Percentiles rank a stretch among this genome's conserved stretches.
Evolutionary conservation across 179 eudicot species (phyloP).

Genomic region (Spinacia oleracea): DNA sequence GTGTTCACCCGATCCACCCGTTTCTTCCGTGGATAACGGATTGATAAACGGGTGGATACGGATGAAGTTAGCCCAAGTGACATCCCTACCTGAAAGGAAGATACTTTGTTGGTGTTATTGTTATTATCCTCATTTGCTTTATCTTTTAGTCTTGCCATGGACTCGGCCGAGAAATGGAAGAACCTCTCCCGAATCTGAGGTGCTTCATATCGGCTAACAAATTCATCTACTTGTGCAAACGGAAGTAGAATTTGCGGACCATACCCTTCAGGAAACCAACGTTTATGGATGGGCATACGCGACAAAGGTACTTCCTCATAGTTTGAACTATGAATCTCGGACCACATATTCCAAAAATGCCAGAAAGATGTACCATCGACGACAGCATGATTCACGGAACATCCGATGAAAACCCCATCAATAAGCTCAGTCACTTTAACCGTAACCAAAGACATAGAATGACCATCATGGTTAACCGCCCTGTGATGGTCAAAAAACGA

Average conservation of each 20-base stretch:
- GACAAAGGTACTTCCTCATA: background rate
- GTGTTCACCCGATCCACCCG: no score
- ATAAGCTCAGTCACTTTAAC: slow-evolving; percentile 31
- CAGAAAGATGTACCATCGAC: slow-evolving; percentile 54
- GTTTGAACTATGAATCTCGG: slow-evolving; percentile 31
- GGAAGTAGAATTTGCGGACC: slow-evolving; percentile 16
- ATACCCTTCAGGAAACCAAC: slow-evolving; percentile 30
- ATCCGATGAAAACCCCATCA: slow-evolving; percentile 28
- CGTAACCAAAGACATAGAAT: slow-evolving; percentile 34
- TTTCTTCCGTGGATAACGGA: no score
- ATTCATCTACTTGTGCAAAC: slow-evolving; percentile 23
- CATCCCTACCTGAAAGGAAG: slow-evolving; percentile 35
- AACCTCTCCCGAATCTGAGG: slow-evolving; percentile 22
- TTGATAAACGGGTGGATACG: no score
- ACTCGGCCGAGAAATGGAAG: slow-evolving; percentile 26
- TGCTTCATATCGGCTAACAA: slow-evolving; percentile 19
- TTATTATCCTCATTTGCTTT: slow-evolving; percentile 15
- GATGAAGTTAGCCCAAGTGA: no score
- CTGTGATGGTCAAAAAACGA: slow-evolving; percentile 46
- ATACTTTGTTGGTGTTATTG: slow-evolving; percentile 8
- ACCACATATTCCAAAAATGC: slow-evolving; percentile 44
- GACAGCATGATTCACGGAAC: slow-evolving; percentile 38
- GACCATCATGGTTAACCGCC: slow-evolving; percentile 55
- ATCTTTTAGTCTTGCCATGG: slow-evolving; percentile 19
- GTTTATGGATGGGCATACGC: slow-evolving; percentile 9